Conservation (phyloP, 805 yeast species). For the Candida multigemmis region DNA sequence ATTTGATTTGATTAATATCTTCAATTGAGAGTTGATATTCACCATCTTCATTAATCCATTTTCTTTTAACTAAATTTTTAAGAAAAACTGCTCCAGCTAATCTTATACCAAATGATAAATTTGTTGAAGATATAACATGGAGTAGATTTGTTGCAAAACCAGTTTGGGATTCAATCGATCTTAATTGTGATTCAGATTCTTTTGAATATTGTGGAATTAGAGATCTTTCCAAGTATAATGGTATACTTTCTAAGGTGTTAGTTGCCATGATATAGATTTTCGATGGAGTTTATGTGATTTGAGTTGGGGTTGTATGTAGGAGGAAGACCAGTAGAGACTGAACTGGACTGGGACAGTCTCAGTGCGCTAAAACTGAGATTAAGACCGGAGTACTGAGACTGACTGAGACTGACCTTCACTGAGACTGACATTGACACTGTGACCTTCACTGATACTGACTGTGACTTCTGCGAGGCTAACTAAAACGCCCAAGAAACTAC, state of each 20-base stretch:
- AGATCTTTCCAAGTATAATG: conserved; percentile 52
- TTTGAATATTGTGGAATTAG: conserved; percentile 57
- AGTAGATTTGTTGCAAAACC: conserved; percentile 74
- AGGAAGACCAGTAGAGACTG: no score
- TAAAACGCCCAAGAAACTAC: no score
- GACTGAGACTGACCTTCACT: no score
- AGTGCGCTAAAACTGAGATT: no score
- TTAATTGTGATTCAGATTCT: conserved; percentile 57
- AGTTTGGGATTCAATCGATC: conserved; percentile 49
- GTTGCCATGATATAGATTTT: conserved; percentile 14
- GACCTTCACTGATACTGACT: no score
- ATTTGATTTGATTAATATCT: conserved; percentile 63
- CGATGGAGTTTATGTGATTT: no score
- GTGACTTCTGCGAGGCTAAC: no score
- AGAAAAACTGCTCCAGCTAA: conserved; percentile 87
- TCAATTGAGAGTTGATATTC: conserved; percentile 48
- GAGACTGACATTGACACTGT: no score
- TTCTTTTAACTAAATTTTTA: conserved; percentile 76
- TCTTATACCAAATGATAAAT: conserved; percentile 48
- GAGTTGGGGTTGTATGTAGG: no score
- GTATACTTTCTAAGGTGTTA: conserved; percentile 38
- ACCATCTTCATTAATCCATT: conserved; percentile 90
- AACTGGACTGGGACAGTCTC: no score
- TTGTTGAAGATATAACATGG: conserved; percentile 63
- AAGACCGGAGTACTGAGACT: no score